Conservation (phyloP, 2,329 filamentous ascomycete species). For the Trichoderma arundinaceum region DNA sequence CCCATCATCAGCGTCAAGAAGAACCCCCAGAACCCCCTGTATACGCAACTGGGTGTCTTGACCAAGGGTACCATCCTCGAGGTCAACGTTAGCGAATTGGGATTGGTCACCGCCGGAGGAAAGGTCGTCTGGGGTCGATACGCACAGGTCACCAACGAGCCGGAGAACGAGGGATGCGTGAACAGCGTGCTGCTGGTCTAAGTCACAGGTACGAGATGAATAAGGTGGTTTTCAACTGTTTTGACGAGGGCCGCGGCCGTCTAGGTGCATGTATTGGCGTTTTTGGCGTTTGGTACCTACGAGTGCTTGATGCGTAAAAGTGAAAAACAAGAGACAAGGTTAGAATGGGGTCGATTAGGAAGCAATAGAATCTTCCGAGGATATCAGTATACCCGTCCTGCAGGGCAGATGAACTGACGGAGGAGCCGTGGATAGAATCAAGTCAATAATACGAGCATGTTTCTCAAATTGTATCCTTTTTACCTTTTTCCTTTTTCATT, state of each 20-base stretch:
- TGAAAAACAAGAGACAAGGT: conserved; percentile 11
- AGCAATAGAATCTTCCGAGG: conserved; percentile 13
- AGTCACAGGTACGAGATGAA: background rate
- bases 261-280: conserved; percentile 40
- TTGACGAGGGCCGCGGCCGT: conserved; percentile 14
- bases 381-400: conserved; percentile 4
- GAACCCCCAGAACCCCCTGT: conserved; percentile 82
- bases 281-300: conserved; percentile 36
- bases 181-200: conserved; percentile 49
- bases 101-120: conserved; percentile 85
- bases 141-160: conserved; percentile 59
- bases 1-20: conserved; percentile 73
- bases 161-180: conserved; percentile 55
- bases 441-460: conserved; percentile 2
- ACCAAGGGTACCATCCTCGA: conserved; percentile 82
- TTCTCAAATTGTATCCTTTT: background rate
- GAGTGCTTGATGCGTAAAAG: conserved; percentile 29
- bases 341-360: conserved; percentile 12
- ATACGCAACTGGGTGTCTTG: conserved; percentile 89
- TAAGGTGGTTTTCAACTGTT: background rate
- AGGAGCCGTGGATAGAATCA: background rate
- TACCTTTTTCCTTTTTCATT: too few species aligned
- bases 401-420: background rate
- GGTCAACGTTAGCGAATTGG: conserved; percentile 91
- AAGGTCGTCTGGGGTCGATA: conserved; percentile 94